Evolutionary conservation across 768 basidiomycete genomes (phyloP), one percentile per base, ranked within the genome.

Genomic region (Boletus sensibilis): DNA sequence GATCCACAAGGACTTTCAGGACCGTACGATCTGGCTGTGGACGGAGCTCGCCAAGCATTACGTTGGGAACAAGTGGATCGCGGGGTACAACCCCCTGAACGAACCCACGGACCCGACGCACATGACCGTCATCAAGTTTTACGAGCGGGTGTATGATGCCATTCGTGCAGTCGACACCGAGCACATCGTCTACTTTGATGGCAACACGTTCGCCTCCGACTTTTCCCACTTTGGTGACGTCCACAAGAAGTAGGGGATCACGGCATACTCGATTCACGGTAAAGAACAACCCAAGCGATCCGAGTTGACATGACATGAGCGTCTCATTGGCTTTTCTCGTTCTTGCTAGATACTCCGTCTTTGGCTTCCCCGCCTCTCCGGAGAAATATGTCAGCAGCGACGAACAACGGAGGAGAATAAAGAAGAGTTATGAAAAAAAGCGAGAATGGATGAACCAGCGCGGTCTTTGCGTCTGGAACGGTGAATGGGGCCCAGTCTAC

Each of bases 21-120:
- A 93, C 70, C 83, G 90, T 2, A 72, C 79, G 11, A 69, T 91
- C 50, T 86, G 86, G 84, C 80, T 94, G 39, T 93, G 92, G 91
- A 79, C 78, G 37, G 75, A 89, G 64, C 77, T 92, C 34, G 88
- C 91, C 1, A 77, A 75, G 64, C 88, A 89, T 69, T 92, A 92
- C 78, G 85, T 79, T 60, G 79, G 76, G 55, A 89, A 93, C 71
- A 78, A 82, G 58, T 92, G 90, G 90, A 84, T 93, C 56, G 91
- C 90, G 2, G 89, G 91, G 18, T 94, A 90, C 74, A 93, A 93
- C 71, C 88, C 86, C 4, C 75, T 94, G 45, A 94, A 93, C 79
- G 91, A 94, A 73, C 86, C 72, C 37, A 83, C 90, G 4, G 91
- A 92, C 66, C 74, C 84, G 16, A 75, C 82, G 46, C 88, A 90